A percentile compares a stretch with the other conserved stretches of the same genome.
phyloP scores from a whole-genome alignment of 495 filamentous ascomycete genomes.

The Beverwykella pulmonaria region DNA sequence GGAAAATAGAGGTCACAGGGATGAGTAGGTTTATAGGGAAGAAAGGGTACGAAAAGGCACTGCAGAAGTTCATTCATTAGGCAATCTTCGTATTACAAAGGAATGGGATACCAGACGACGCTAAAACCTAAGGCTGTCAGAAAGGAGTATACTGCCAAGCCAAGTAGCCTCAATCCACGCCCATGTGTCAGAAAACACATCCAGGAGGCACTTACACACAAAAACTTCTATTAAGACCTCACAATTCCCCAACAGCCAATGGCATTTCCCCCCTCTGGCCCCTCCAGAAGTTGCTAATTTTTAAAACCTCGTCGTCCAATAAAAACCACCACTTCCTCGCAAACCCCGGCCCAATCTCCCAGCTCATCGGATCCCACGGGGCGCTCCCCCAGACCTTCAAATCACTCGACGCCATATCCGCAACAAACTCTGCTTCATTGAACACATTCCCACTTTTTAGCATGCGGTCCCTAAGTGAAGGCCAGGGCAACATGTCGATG shows the following conservation, averaged over 20 bases:
- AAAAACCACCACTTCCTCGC: conserved; percentile 5
- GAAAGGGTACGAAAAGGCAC: too few species aligned
- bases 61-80: too few species aligned
- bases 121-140: not conserved
- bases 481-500: conserved; percentile 4
- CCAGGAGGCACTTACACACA: not conserved
- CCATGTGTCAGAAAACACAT: not conserved
- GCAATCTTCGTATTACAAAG: too few species aligned
- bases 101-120: too few species aligned
- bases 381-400: not conserved
- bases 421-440: not conserved
- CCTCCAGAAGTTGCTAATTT: not conserved
- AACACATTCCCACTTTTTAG: not conserved
- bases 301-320: not conserved
- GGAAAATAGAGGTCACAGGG: not conserved
- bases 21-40: not conserved
- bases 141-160: not conserved
- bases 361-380: conserved; percentile 3
- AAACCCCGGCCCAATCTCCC: not conserved
- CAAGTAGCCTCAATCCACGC: not conserved
- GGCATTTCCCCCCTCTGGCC: not conserved
- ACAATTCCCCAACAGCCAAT: not conserved
- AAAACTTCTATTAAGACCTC: not conserved
- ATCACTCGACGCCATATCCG: not conserved
- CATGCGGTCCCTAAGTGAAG: not conserved